Evolutionary conservation across 164 flowering plant species (phyloP), one percentile per base, ranked within the genome.

Genomic region (Cinnamomum chago): DNA sequence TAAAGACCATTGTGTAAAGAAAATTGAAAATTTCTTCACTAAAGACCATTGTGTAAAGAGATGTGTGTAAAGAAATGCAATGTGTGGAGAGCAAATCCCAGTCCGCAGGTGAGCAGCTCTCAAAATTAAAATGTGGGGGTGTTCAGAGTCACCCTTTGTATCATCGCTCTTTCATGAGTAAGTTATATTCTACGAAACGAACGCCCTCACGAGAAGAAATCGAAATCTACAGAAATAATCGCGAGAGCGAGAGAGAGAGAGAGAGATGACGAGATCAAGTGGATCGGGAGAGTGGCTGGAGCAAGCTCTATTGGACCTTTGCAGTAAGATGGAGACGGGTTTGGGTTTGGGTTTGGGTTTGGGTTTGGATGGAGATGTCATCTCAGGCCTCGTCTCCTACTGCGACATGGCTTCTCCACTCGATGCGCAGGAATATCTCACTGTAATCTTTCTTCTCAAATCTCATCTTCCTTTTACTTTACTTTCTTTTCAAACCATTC

Each of bases 351-450:
- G 58, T 30, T 30, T 30, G 47, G 47, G 47, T 40, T 40, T 40
- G 47, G 84, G 80, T 67, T 81, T 96, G 50, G 99, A 96, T 64
- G 78, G 70, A 2, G 98, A 96, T 24, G 73, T 94, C 25, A 92
- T 96, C 30, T 89, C 94, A 2, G 98, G 97, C 20, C 86, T 96
- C 50, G 99, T 96, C 62, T 92, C 97, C 25, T 96, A 90, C 79
- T 96, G 98, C 70, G 97, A 95, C 51, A 75, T 84, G 30, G 99
- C 97, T 77, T 82, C 92, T 60, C 97, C 97, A 0, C 80, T 80
- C 22, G 99, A 95, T 72, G 99, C 99, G 51, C 86, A 89, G 82
- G 98, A 93, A 76, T 95, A 93, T 73, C 97, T 95, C 76, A 90
- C 87, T 76, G 98, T 95, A 89, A 10, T 64, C 67, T 22, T 14